Evolutionary conservation across 1,284 basidiomycete species (phyloP).

Genomic region (Heterobasidion occidentale): DNA sequence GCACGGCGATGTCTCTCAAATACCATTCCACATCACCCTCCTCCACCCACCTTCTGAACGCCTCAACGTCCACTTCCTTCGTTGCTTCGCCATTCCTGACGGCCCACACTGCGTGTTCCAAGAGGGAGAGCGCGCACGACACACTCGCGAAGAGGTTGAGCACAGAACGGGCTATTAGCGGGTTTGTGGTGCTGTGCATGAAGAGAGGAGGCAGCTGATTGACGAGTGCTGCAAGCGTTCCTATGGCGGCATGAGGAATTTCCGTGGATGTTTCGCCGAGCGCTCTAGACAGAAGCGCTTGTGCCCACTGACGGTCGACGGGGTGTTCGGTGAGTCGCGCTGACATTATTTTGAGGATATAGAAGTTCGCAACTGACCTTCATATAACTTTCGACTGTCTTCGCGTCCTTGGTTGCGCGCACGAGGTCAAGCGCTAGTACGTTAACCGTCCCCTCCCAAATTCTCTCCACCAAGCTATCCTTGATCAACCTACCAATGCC

Average conservation of each 20-base stretch:
- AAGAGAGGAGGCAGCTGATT: neutral
- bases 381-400: conserved; percentile 28
- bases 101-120: neutral
- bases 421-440: conserved; percentile 65
- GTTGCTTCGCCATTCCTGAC: neutral
- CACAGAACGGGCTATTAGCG: neutral
- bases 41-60: neutral
- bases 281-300: no score
- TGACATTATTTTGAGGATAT: neutral
- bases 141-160: neutral
- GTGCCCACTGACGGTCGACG: neutral
- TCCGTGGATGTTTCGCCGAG: no score
- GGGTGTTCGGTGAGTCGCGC: neutral
- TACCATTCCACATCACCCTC: neutral
- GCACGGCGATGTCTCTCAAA: neutral
- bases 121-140: neutral
- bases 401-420: conserved; percentile 37
- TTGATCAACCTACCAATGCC: conserved; percentile 54
- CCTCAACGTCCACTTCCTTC: neutral
- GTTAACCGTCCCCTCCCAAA: conserved; percentile 75
- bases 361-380: conserved; percentile 20
- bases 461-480: conserved; percentile 69
- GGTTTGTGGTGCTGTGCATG: neutral
- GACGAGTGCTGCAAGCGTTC: neutral
- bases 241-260: neutral